A percentile compares a stretch with the other conserved stretches of the same genome.
phyloP scores from a whole-genome alignment of 768 basidiomycete species.

The Boletellus sp. region DNA sequence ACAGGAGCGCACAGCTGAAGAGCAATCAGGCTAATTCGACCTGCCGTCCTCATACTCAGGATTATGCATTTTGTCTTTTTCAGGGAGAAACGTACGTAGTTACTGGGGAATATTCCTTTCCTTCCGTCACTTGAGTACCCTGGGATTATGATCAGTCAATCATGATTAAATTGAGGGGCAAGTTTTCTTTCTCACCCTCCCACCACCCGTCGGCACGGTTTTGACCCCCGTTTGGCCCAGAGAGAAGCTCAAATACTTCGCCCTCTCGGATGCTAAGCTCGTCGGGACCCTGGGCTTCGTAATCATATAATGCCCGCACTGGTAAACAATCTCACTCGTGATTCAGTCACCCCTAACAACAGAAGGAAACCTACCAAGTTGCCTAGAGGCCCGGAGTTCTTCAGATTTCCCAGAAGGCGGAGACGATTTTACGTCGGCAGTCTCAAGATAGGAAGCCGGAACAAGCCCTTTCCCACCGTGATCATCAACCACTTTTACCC shows the following conservation, averaged over 20 bases:
- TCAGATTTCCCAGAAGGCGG: slow-evolving; percentile 11
- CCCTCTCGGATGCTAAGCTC: slow-evolving; percentile 64
- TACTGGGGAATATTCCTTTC: slow-evolving; percentile 85
- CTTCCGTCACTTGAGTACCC: slow-evolving; percentile 56
- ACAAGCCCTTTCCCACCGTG: slow-evolving; percentile 67
- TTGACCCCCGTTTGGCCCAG: slow-evolving; percentile 56
- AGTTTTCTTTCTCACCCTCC: slow-evolving; percentile 58
- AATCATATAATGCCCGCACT: slow-evolving; percentile 85
- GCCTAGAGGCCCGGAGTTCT: slow-evolving; percentile 35
- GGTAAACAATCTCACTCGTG: slow-evolving; percentile 3
- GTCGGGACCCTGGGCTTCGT: slow-evolving; percentile 67
- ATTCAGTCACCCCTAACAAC: not conserved
- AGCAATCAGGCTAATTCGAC: slow-evolving; percentile 45
- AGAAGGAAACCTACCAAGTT: slow-evolving; percentile 45
- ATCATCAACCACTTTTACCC: slow-evolving; percentile 69
- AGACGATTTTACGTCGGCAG: slow-evolving; percentile 28
- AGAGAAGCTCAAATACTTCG: slow-evolving; percentile 60
- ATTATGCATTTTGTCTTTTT: slow-evolving; percentile 14
- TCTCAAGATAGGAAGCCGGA: slow-evolving; percentile 76
- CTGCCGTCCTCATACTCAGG: slow-evolving; percentile 32
- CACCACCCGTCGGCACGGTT: slow-evolving; percentile 80
- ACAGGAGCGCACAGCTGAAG: slow-evolving; percentile 2
- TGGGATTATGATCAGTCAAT: slow-evolving; percentile 34
- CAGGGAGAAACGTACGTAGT: slow-evolving; percentile 60
- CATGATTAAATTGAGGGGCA: slow-evolving; percentile 16